Percentiles rank a stretch among this genome's conserved stretches.
Conservation (phyloP, 345 rosid genomes). For the Citrus mangshanensis region DNA sequence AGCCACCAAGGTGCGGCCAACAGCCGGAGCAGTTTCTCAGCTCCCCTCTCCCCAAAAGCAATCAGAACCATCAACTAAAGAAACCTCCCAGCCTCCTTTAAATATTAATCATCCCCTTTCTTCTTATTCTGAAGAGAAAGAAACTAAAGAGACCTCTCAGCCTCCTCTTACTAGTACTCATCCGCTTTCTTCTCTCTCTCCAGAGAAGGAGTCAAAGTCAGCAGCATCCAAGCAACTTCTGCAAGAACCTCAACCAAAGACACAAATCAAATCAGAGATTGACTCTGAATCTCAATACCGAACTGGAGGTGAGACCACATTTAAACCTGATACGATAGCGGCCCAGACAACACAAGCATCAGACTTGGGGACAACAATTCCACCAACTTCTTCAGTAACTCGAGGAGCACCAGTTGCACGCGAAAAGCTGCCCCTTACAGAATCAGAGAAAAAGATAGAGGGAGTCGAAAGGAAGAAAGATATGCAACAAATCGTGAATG, state of each 20-base stretch:
- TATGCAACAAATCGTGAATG: constrained; percentile 5
- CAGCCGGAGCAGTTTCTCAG: constrained; percentile 12
- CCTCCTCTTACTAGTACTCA: constrained; percentile 7
- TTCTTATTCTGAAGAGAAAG: background rate
- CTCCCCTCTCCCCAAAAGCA: constrained; percentile 28
- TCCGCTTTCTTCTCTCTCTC: constrained; percentile 7
- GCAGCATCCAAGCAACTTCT: constrained; percentile 5
- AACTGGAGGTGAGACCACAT: constrained; percentile 4
- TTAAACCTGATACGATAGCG: constrained; percentile 13
- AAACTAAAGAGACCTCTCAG: constrained; percentile 12
- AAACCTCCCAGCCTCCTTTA: constrained; percentile 10
- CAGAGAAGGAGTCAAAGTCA: constrained; percentile 3
- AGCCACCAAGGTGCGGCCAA: constrained; percentile 14
- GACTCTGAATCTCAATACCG: constrained; percentile 6
- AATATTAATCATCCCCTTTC: background rate
- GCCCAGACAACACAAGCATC: constrained; percentile 12
- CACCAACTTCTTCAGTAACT: constrained; percentile 10
- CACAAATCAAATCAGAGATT: constrained; percentile 15
- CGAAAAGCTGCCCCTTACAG: constrained; percentile 4
- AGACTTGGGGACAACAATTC: constrained; percentile 1
- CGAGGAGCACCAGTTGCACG: constrained; percentile 15
- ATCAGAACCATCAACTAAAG: constrained; percentile 11
- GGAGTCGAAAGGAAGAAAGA: constrained; percentile 11
- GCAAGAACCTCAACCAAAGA: constrained; percentile 22
- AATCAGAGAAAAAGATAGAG: constrained; percentile 1